Percentiles rank a stretch among this genome's conserved stretches.
phyloP scores from a whole-genome alignment of 2,329 filamentous ascomycete genomes.

The Didymellaceae sp. region DNA sequence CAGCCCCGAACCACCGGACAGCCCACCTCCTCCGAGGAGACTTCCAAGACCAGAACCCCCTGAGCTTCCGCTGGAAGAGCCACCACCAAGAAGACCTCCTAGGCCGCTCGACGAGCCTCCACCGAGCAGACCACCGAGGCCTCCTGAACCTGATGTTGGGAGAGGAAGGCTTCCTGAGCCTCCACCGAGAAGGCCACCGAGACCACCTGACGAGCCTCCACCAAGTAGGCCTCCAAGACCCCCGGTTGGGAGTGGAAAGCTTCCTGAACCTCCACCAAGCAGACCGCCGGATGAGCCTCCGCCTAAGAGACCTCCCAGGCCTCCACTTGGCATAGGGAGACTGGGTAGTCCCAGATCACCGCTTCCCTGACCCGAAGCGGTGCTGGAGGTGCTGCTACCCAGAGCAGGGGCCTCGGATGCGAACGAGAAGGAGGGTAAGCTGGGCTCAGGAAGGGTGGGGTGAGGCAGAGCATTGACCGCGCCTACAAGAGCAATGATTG shows the following conservation, averaged over 20 bases:
- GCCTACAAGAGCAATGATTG: constrained; percentile 29
- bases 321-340: neutral
- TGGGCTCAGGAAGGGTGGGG: constrained; percentile 30
- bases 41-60: neutral
- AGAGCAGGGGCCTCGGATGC: constrained; percentile 9
- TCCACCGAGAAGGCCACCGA: neutral
- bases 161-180: neutral
- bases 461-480: constrained; percentile 30
- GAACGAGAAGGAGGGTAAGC: constrained; percentile 17
- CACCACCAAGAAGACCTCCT: neutral
- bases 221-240: neutral
- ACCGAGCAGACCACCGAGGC: neutral
- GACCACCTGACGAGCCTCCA: neutral
- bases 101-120: too few species aligned
- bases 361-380: too few species aligned
- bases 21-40: neutral
- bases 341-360: neutral
- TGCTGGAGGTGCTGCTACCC: too few species aligned
- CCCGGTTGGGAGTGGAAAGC: neutral
- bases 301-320: neutral
- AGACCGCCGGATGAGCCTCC: neutral
- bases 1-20: neutral
- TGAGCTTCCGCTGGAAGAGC: neutral
- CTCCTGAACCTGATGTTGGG: too few species aligned
- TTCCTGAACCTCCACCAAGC: neutral